Base-by-base conservation (phyloP, 75 land plant species). In the Larix kaempferi region DNA sequence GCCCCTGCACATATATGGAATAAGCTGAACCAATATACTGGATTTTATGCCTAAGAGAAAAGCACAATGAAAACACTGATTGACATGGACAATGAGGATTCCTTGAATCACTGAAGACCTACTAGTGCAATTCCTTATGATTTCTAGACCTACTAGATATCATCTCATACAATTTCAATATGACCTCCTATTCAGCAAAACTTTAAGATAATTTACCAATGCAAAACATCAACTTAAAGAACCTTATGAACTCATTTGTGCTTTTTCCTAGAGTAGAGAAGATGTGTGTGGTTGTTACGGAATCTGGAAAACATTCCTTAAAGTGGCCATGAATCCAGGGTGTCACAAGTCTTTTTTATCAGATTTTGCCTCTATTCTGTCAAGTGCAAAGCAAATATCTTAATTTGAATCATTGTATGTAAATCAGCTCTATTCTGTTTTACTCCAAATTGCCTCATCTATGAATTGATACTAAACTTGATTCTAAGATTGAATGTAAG, bases 1-100 rank as follows among this genome's bases (percentile, higher is more conserved):
- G 94, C 92, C 52, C 96, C 96, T 94, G 86, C 74, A 64, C 3
- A 55, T 15, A 74, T 14, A 77, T 4, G 17, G 59, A n/a, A 35
- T 23, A 54, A 58, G 54, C 33, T 8, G 17, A n/a, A 14, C 23
- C 37, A 54, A 49, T 66, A 27, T 41, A 17, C 63, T 21, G 21
- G 5, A 14, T 55, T 29, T n/a, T 7, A 22, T 25, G 63, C 27
- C 4, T 26, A 41, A 41, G 13, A 7, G 25, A 26, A 41, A 15
- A 21, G 59, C 44, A 22, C 19, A 15, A 21, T 69, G 11, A 21
- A 37, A 19, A 8, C 19, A 6, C n/a, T 39, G 72, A 39, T 39
- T 41, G 0, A 19, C n/a, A 6, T 37, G 2, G 8, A 39, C 1
- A 39, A 69, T 39, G 37, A 15, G 39, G 52, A 39, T 6, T 39